Conservation (phyloP, 2,329 filamentous ascomycete species). For the Pezicula carpinea region DNA sequence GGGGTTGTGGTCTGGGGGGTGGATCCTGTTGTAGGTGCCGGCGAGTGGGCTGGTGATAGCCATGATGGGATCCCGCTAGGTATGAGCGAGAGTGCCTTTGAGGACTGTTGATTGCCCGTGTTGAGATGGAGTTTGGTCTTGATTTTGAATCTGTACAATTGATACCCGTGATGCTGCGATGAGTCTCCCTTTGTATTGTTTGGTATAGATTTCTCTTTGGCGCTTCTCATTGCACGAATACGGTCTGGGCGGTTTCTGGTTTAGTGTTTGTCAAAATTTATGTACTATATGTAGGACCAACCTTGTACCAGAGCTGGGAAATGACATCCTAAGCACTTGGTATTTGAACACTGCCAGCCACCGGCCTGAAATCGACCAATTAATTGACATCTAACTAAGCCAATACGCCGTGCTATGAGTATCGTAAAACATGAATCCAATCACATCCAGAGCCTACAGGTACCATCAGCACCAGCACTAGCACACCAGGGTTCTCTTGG, state of each 20-base stretch:
- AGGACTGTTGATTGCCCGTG: not conserved
- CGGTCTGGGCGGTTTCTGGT: too few species aligned
- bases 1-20: slow-evolving; percentile 7
- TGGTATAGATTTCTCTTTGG: not conserved
- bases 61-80: slow-evolving; percentile 9
- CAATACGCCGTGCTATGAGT: slow-evolving; percentile 15
- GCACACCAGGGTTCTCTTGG: slow-evolving; percentile 90
- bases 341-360: too few species aligned
- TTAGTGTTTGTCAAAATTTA: too few species aligned
- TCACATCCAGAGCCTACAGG: slow-evolving; percentile 81
- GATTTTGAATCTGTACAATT: slow-evolving; percentile 1
- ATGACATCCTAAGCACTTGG: not conserved
- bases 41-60: slow-evolving; percentile 15
- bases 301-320: not conserved
- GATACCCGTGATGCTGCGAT: slow-evolving; percentile 4
- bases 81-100: slow-evolving; percentile 4
- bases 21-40: slow-evolving; percentile 10
- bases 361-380: too few species aligned
- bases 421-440: slow-evolving; percentile 10
- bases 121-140: not conserved
- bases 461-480: slow-evolving; percentile 91
- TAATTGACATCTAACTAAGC: not conserved
- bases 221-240: not conserved
- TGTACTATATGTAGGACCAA: too few species aligned
- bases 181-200: not conserved